phyloP scores from a whole-genome alignment of 148 eudicot genomes.

The Vaccinium macrocarpon region DNA sequence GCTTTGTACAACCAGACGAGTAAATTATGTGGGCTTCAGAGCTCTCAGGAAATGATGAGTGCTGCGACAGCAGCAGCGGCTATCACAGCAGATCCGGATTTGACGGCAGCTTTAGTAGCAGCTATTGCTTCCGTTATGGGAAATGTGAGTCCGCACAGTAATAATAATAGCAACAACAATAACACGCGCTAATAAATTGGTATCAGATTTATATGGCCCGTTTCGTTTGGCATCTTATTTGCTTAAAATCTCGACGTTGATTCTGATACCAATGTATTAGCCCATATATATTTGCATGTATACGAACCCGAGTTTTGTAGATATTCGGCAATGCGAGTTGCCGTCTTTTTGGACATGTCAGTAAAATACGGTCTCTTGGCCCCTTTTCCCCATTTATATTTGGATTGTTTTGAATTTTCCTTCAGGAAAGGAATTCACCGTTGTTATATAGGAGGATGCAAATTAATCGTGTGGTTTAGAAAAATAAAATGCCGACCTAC shows the following conservation, averaged over 20 bases:
- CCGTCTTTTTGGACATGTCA: not conserved
- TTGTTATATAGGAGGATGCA: too few relatives aligned
- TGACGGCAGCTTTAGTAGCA: constrained; percentile 48
- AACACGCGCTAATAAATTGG: not conserved
- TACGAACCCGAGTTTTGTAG: not conserved
- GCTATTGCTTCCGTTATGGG: constrained; percentile 51
- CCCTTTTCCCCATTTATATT: too few relatives aligned
- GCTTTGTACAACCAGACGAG: constrained; percentile 45
- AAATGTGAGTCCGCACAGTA: not conserved
- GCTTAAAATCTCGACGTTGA: not conserved
- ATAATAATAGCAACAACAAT: constrained; percentile 7
- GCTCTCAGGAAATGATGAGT: constrained; percentile 24
- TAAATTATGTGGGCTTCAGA: constrained; percentile 55
- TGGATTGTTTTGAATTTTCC: too few relatives aligned
- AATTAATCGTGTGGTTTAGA: too few relatives aligned
- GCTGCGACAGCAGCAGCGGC: constrained; percentile 12
- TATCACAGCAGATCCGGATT: constrained; percentile 45
- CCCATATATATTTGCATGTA: not conserved
- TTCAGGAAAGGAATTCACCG: too few relatives aligned
- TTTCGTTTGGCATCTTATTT: not conserved
- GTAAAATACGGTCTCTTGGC: not conserved
- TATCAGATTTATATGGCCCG: not conserved
- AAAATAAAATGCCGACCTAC: too few relatives aligned
- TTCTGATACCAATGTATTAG: not conserved
- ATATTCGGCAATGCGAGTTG: not conserved